phyloP scores from a whole-genome alignment of 352 stramenopile genomes.

The Phytophthora meadii region DNA sequence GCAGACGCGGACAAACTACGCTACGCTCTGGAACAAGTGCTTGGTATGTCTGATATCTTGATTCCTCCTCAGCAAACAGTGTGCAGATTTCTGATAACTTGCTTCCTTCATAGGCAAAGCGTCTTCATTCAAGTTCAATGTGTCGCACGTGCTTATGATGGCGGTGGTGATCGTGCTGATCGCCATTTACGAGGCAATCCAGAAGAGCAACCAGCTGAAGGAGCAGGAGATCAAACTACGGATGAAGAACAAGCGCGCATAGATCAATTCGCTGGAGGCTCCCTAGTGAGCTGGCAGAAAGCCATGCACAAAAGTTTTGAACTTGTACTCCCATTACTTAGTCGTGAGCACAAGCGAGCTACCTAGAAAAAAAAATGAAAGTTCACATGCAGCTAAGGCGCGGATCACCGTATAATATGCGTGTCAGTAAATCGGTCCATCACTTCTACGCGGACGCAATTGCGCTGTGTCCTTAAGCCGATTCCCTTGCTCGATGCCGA shows the following conservation, averaged over 20 bases:
- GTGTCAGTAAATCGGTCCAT: conserved; percentile 8
- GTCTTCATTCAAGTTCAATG: conserved; percentile 80
- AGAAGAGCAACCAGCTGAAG: conserved; percentile 77
- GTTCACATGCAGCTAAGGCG: conserved; percentile 19
- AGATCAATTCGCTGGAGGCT: conserved; percentile 3
- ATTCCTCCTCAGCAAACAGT: neutral
- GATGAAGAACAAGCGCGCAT: conserved; percentile 57
- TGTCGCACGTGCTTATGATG: conserved; percentile 86
- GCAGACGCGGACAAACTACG: conserved; percentile 74
- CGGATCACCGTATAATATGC: neutral
- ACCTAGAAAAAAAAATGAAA: conserved; percentile 31
- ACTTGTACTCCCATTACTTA: conserved; percentile 34
- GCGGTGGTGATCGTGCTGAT: conserved; percentile 78
- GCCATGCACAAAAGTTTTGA: conserved; percentile 22
- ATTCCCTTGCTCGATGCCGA: conserved; percentile 13
- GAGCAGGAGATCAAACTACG: conserved; percentile 67
- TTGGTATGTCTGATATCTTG: conserved; percentile 39
- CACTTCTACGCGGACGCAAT: conserved; percentile 7
- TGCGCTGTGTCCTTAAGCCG: neutral
- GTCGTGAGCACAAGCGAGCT: conserved; percentile 25
- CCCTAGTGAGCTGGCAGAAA: too few relatives aligned
- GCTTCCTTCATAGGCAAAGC: conserved; percentile 54
- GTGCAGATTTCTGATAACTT: too few relatives aligned
- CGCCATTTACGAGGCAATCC: conserved; percentile 78
- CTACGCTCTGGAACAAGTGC: conserved; percentile 72